Base-by-base conservation (phyloP, 2,329 filamentous ascomycete genomes). In the Trichoderma guizhouense region DNA sequence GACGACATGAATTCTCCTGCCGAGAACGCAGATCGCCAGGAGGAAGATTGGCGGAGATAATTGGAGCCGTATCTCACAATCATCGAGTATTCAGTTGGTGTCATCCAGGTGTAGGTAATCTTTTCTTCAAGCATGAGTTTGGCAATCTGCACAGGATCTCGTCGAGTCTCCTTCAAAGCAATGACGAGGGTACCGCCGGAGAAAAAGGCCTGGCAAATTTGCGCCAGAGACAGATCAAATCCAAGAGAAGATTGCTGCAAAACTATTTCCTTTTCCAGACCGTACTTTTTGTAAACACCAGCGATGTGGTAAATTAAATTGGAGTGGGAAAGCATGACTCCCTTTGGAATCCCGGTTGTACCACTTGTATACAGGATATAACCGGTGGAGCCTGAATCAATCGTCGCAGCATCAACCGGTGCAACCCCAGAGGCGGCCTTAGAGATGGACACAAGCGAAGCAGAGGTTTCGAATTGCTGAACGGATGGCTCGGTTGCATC, bases 181-280 rank as follows among this genome's bases (percentile, higher is more conserved):
- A 65, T 74, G 28, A 79, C 74, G 0, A 86, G 69, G 1, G 73
- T 78, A 1, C 81, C 83, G 0, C 83, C 84, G 30, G 78, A 78
- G 15, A 75, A 73, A 2, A 86, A 75, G 0, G 80, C 79, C 3
- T 74, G 73, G 64, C 84, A 78, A 7, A 80, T 79, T 73, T 86
- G 82, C 2, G 73, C 73, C 1, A 84, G 47, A 0, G 83, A 82
- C 71, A 84, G 74, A 67, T 86, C 84, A 73, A 86, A 86, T 12
- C 77, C 78, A 36, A 77, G 79, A 0, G 83, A 77, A 18, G 77
- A 83, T 71, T 84, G 82, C 63, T 84, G 82, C 2, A 85, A 76
- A 0, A 82, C 77, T 24, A 9, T 58, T 14, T 36, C 51, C 24
- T 32, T 28, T 18, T 36, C 26, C 24, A 68, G 34, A 7, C 47